Base-by-base conservation (phyloP, 306 rosid species). In the Malus orientalis region DNA sequence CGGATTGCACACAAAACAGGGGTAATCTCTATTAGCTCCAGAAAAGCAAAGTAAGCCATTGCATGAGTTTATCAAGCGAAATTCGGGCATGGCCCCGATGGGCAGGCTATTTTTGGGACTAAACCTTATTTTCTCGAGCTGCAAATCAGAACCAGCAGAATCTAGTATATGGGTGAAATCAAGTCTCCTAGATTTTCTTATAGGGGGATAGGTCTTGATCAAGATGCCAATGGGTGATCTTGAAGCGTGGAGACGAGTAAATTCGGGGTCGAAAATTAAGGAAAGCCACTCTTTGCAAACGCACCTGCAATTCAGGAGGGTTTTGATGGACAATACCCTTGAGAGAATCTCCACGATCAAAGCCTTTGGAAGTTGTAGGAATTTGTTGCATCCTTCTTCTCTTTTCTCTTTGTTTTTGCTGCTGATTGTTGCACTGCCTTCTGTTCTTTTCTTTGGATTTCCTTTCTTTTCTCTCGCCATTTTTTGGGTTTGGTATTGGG, bases 1-100 rank as follows among this genome's bases (percentile, higher is more conserved):
- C 5, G 79, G 79, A 65, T 75, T 75, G 79, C 79, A 65, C 20
- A 75, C 62, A 16, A 44, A 32, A 32, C 11, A 38, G 18, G 77
- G 77, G 51, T 74, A 8, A 40, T 64, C 33, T 25, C 44, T 44
- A 29, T 29, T 30, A 57, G 78, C 10, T 1, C 58, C 42, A 20
- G 36, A 32, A n/a, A 65, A 65, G 62, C 68, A 61, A 40, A 76
- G 30, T 20, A 76, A 9, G 2, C 80, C 80, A 58, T 76, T 76
- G 51, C 80, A 76, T 7, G 67, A 53, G 71, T 76, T 55, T 16
- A 55, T 72, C 11, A 76, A 14, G 29, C 22, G 38, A 57, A 32
- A 67, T 6, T 22, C 51, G 36, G 66, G 14, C 65, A 22, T 59
- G 65, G 65, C 65, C 30, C 65, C 32, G 40, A 18, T 29, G 18